phyloP scores from a whole-genome alignment of 495 filamentous ascomycete genomes.

The Penicillium silybi region DNA sequence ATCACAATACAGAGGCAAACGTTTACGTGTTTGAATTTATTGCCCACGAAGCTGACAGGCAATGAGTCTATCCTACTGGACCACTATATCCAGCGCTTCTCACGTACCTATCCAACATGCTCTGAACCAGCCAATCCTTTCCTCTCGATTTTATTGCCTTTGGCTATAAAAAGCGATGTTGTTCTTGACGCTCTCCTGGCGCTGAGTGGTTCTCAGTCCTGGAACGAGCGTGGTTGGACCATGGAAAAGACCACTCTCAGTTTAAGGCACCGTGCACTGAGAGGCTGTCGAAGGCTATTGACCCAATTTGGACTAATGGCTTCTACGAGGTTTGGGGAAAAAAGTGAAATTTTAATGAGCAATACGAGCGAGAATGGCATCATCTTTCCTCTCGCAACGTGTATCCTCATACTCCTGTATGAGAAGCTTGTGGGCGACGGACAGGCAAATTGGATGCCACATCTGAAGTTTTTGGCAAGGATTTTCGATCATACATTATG shows the following conservation, averaged over 20 bases:
- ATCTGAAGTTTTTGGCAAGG: background rate
- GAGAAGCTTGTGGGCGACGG: slow-evolving; percentile 2
- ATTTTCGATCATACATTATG: background rate
- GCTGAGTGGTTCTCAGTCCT: slow-evolving; percentile 3
- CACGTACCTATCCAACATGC: slow-evolving; percentile 6
- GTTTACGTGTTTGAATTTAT: too few species aligned
- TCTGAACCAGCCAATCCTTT: background rate
- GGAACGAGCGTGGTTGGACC: background rate
- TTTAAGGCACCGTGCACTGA: slow-evolving; percentile 1
- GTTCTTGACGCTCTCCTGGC: slow-evolving; percentile 3
- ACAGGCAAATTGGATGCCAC: slow-evolving; percentile 4
- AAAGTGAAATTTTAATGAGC: background rate
- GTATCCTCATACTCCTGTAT: slow-evolving; percentile 2
- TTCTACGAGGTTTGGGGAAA: too few species aligned
- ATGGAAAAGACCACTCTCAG: slow-evolving; percentile 1
- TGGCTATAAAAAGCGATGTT: background rate
- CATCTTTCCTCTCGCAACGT: background rate
- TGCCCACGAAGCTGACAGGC: background rate
- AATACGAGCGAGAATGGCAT: background rate
- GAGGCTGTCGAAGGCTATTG: background rate
- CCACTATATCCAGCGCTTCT: slow-evolving; percentile 5
- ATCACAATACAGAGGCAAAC: too few species aligned
- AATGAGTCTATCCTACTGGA: slow-evolving; percentile 3
- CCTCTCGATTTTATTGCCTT: slow-evolving; percentile 5
- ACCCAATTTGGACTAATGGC: background rate